These are phyloP conservation scores for Cyberlindnera samutprakarnensis DNA, from an alignment of 805 yeast species.

Conservation along the genomic window DNA sequence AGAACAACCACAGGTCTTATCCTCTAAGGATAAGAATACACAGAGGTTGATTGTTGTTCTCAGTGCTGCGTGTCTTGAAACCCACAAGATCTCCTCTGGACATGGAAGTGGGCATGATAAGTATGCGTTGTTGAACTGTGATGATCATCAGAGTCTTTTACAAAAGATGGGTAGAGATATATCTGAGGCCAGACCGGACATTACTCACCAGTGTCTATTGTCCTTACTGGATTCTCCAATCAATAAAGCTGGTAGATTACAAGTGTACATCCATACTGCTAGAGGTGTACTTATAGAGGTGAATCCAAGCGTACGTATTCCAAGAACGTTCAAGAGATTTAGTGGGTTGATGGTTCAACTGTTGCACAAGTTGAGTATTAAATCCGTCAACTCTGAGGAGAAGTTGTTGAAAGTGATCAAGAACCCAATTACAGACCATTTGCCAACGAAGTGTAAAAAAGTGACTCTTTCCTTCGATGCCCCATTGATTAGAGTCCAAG, in stretches of 20 bases:
- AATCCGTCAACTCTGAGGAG: constrained; percentile 94
- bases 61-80: constrained; percentile 92
- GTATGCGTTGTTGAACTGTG: constrained; percentile 91
- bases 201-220: constrained; percentile 94
- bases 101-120: constrained; percentile 77
- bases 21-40: constrained; percentile 79
- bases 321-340: constrained; percentile 96
- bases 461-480: constrained; percentile 92
- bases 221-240: constrained; percentile 96
- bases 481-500: constrained; percentile 79
- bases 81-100: constrained; percentile 78
- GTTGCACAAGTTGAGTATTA: constrained; percentile 83
- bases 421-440: constrained; percentile 94
- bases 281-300: constrained; percentile 92
- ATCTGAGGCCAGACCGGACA: constrained; percentile 98
- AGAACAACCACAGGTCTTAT: constrained; percentile 71
- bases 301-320: constrained; percentile 93
- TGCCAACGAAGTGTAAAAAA: constrained; percentile 93
- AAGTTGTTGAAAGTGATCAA: constrained; percentile 89
- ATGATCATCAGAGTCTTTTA: constrained; percentile 93
- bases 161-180: constrained; percentile 96
- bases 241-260: constrained; percentile 94
- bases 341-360: constrained; percentile 97
- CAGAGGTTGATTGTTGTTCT: constrained; percentile 90
- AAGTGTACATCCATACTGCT: constrained; percentile 94